Evolutionary conservation across 2,329 filamentous ascomycete genomes (phyloP), one percentile per base, ranked within the genome.

Genomic region (Phaeosphaeria sp.): DNA sequence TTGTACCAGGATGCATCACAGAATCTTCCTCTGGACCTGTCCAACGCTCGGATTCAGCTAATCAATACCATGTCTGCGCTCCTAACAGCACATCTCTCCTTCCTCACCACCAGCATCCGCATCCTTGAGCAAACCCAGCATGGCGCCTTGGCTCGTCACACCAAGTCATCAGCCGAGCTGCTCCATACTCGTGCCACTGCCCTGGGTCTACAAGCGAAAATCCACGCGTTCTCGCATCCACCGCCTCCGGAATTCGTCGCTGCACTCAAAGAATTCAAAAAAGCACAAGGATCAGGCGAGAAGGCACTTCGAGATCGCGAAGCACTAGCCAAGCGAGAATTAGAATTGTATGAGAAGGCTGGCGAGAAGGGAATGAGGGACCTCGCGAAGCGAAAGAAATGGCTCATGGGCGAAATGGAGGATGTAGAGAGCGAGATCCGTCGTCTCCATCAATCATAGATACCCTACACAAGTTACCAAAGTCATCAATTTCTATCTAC

Each of bases 61-160:
- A 72, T 78, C 2, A 71, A 78, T 18, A 69, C 74, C 5, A 57
- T 72, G 2, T 66, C 71, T 1, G 43, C 65, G 1, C 63, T 81
- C 1, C 75, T 81, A 6, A 49, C 60, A 3, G 62, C 74, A 0
- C 78, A 82, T 60, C 74, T 75, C 25, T 46, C 69, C 20, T 60
- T 79, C 18, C 71, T 81, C 11, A 71, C 76, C 43, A 65, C 70
- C n/a, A 65, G 69, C 40, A 79, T 83, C 49, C 73, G 72, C 17
- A 74, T 77, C 33, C 74, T 83, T 7, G 81, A 84, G 64, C 81
- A 82, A 59, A 80, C 76, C 0, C 77, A 81, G 36, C 80, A 83
- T 60, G 81, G 81, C 49, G 70, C 76, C 3, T 66, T 82, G 0
- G 69, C 80, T 1, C 73, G 81, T 0, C 69, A 72, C 43, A 74